phyloP scores from a whole-genome alignment of 768 basidiomycete species.

The Termitomyces sp. region DNA sequence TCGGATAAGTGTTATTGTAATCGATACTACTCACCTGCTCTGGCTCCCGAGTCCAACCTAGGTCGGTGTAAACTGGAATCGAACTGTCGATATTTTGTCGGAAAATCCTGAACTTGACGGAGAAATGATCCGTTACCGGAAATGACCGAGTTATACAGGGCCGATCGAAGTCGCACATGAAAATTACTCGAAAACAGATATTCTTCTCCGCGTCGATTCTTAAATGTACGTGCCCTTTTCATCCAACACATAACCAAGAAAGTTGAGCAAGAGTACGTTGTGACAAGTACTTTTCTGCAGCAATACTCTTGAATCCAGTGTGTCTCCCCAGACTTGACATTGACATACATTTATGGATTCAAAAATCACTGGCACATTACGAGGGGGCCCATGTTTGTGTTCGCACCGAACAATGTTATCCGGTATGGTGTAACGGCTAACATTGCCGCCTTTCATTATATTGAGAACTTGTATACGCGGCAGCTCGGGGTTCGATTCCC shows the following conservation, averaged over 20 bases:
- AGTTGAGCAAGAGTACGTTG: too few species aligned
- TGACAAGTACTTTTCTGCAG: too few species aligned
- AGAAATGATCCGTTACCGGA: not conserved
- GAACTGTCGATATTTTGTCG: not conserved
- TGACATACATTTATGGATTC: too few species aligned
- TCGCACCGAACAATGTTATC: not conserved
- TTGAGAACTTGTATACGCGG: slow-evolving; percentile 21
- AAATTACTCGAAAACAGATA: too few species aligned
- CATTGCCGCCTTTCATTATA: slow-evolving; percentile 46
- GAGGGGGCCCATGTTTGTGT: too few species aligned
- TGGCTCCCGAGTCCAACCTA: not conserved
- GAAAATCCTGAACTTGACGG: not conserved
- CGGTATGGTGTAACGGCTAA: slow-evolving; percentile 64
- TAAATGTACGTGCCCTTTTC: too few species aligned
- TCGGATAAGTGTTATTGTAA: not conserved
- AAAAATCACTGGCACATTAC: too few species aligned
- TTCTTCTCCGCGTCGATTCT: too few species aligned
- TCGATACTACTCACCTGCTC: not conserved
- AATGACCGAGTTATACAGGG: not conserved
- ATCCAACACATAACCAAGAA: too few species aligned
- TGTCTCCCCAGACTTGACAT: too few species aligned
- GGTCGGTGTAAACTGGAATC: not conserved
- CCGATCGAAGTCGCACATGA: too few species aligned
- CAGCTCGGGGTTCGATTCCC: slow-evolving; percentile 56
- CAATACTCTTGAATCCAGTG: too few species aligned